Percentiles rank a stretch among this genome's conserved stretches.
Evolutionary conservation across 1,284 basidiomycete genomes (phyloP).

Genomic region (Austropuccinia psidii): DNA sequence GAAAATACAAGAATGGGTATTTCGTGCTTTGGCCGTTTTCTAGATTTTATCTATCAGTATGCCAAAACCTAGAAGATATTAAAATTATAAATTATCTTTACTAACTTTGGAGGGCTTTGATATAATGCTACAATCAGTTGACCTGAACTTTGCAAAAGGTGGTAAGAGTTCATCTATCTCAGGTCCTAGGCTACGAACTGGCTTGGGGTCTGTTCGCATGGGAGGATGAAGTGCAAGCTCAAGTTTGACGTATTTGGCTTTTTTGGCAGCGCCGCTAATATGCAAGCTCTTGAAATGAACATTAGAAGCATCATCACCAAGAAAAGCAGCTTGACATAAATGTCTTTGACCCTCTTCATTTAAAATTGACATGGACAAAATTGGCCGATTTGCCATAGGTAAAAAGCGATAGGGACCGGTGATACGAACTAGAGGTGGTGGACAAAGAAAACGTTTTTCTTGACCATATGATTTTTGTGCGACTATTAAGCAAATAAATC

Average conservation of each 20-base stretch:
- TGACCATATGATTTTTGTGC: conserved; percentile 37
- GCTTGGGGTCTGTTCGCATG: not conserved
- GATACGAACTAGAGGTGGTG: conserved; percentile 33
- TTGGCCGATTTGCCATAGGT: conserved; percentile 16
- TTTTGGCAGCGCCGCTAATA: conserved; percentile 68
- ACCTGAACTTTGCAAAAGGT: conserved; percentile 31
- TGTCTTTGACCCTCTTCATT: conserved; percentile 36
- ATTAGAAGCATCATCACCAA: conserved; percentile 24
- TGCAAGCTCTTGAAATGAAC: conserved; percentile 81
- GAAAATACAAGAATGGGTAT: conserved; percentile 81
- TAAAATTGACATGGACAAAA: conserved; percentile 37
- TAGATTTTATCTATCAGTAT: conserved; percentile 52
- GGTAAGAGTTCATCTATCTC: conserved; percentile 17
- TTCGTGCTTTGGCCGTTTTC: conserved; percentile 91
- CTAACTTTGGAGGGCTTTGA: conserved; percentile 32
- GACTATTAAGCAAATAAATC: not conserved
- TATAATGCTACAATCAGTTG: conserved; percentile 37
- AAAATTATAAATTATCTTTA: not conserved
- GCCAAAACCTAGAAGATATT: conserved; percentile 50
- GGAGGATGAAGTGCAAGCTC: conserved; percentile 53
- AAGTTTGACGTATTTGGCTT: conserved; percentile 79
- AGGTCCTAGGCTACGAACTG: conserved; percentile 40
- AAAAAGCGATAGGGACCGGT: conserved; percentile 33
- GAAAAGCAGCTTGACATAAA: conserved; percentile 28
- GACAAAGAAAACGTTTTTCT: conserved; percentile 36